Evolutionary conservation across 495 filamentous ascomycete genomes (phyloP).

Genomic region (Cairneyella variabilis): DNA sequence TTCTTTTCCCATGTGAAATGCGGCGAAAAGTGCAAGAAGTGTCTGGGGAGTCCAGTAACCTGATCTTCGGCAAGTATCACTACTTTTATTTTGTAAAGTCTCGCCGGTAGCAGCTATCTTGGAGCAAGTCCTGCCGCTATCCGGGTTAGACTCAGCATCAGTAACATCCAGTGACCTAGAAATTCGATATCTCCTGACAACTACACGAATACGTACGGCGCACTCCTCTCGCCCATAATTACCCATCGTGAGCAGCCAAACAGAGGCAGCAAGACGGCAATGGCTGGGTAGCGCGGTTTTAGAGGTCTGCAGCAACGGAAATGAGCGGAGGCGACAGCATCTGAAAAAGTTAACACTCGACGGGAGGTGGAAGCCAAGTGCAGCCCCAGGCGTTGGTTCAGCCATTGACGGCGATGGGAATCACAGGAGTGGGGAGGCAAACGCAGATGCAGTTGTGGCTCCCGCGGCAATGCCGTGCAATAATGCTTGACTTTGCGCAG

Average conservation of each 20-base stretch:
- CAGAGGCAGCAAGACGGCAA: too few species aligned
- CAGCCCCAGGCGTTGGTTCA: conserved; percentile 17
- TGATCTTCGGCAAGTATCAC: not conserved
- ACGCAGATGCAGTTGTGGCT: conserved; percentile 20
- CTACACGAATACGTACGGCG: too few species aligned
- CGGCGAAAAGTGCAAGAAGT: not conserved
- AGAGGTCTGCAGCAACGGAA: conserved; percentile 18
- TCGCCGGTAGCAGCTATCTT: too few species aligned
- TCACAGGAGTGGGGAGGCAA: conserved; percentile 13
- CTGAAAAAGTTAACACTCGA: not conserved
- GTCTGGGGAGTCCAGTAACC: not conserved
- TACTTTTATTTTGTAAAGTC: too few species aligned
- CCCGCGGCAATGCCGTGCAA: conserved; percentile 25
- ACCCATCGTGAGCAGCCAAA: too few species aligned
- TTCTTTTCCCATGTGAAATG: not conserved
- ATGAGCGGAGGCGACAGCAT: conserved; percentile 4
- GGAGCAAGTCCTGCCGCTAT: too few species aligned
- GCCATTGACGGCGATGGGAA: conserved; percentile 5
- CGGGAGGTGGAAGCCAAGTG: conserved; percentile 19
- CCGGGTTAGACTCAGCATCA: too few species aligned
- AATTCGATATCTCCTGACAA: too few species aligned
- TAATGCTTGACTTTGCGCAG: conserved; percentile 18
- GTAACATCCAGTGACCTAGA: too few species aligned
- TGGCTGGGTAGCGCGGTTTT: conserved; percentile 6
- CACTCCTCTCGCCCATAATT: too few species aligned